Base-by-base conservation (phyloP, 257 asterid genomes). In the Solanum chaucha region DNA sequence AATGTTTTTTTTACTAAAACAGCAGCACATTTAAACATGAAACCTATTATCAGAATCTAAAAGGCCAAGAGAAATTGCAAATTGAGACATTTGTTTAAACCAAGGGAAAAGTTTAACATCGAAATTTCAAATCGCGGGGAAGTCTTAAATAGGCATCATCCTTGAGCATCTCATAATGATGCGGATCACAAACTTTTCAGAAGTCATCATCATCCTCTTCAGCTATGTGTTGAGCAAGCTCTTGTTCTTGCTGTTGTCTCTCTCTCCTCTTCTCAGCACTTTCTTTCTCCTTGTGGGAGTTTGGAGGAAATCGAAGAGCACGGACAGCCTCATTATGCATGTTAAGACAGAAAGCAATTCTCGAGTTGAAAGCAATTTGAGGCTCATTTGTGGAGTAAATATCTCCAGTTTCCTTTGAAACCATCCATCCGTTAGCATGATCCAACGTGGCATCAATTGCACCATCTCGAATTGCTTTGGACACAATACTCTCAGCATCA, bases 311-410 rank as follows among this genome's bases (percentile, higher is more conserved):
- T 34, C 96, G 93, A 26, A 96, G 96, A 38, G 98, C 97, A 24
- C 97, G 94, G 10, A 96, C 98, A 5, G 98, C 97, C 87, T 96
- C 99, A 20, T 95, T 95, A 82, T 96, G 98, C 99, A 95, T 95
- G 58, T 95, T 94, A 6, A 96, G 94, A 89, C 99, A 96, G 91
- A 95, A 96, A 26, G 96, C 93, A 82, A 96, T 94, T 88, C 98
- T 94, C 0, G 99, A 95, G 90, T 95, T 96, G 82, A 95, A 96
- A 17, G 96, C 96, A 68, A 87, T 88, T 88, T 96, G 99, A 83
- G 99, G 99, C 90, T 94, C 98, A 36, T 94, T 93, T 38, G 99
- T 96, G 24, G 98, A 96, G 94, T 96, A 96, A 40, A 95, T 92
- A 26, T 96, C 98, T n/a, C 99, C 97, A 12, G 94, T 93, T 90